Evolutionary conservation across 805 yeast species (phyloP).

Genomic region (Osmozyma mogii): DNA sequence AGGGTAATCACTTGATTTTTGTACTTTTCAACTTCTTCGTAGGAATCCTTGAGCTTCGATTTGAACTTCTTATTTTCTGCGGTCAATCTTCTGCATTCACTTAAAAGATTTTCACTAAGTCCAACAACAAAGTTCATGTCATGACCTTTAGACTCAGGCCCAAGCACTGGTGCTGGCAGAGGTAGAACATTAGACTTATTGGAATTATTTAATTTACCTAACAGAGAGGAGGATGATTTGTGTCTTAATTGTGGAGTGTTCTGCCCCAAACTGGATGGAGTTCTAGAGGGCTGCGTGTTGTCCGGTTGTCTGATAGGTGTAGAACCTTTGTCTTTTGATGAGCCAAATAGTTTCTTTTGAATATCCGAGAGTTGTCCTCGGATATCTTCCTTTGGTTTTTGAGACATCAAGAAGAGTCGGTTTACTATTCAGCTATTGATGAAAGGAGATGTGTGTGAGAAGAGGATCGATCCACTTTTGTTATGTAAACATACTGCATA

Average conservation of each 20-base stretch:
- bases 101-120: constrained; percentile 60
- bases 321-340: constrained; percentile 8
- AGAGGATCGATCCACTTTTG: too few relatives aligned
- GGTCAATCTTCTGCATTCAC: constrained; percentile 63
- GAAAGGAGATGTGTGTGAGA: too few relatives aligned
- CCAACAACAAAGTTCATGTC: constrained; percentile 70
- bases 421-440: too few relatives aligned
- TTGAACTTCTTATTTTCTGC: constrained; percentile 51
- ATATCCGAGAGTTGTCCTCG: constrained; percentile 33
- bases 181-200: background rate
- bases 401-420: too few relatives aligned
- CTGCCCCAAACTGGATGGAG: background rate
- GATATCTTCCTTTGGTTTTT: constrained; percentile 25
- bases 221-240: constrained; percentile 1
- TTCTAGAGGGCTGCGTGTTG: background rate
- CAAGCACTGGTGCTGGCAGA: constrained; percentile 22
- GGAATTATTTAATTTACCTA: background rate
- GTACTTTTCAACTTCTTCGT: constrained; percentile 34
- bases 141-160: constrained; percentile 42
- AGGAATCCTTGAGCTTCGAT: constrained; percentile 31
- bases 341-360: constrained; percentile 25
- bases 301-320: background rate
- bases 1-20: constrained; percentile 28
- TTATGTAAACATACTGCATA: too few relatives aligned
- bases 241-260: background rate